Conservation (phyloP, 108 stramenopile genomes). For the Skeletonema marinoi region DNA sequence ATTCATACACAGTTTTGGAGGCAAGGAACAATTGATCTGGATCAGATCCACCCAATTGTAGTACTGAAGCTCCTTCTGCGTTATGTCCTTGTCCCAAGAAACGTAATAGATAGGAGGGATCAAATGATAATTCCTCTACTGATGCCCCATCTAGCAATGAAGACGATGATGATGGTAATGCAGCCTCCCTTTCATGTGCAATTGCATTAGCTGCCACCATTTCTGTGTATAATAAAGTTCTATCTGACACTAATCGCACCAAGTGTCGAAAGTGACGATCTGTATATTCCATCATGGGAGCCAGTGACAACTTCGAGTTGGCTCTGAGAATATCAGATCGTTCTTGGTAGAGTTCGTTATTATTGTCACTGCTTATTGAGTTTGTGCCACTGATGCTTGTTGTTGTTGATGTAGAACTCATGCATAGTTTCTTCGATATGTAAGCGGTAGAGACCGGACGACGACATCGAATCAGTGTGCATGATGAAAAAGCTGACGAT, state of each 20-base stretch:
- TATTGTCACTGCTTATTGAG: not conserved
- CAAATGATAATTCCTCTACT: conserved; percentile 1
- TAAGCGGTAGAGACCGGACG: not conserved
- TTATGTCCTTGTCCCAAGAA: conserved; percentile 54
- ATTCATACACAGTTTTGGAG: conserved; percentile 65
- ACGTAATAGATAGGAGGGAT: conserved; percentile 31
- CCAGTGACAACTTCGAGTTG: conserved; percentile 74
- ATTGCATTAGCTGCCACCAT: conserved; percentile 97
- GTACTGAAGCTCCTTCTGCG: conserved; percentile 80
- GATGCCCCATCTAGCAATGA: not conserved
- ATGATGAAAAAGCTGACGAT: not conserved
- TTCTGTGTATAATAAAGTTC: conserved; percentile 94
- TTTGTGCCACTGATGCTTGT: not conserved
- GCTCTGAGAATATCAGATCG: conserved; percentile 7
- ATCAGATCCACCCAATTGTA: conserved; percentile 97
- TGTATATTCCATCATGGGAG: conserved; percentile 99
- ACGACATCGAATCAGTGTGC: not conserved
- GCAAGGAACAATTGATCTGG: conserved; percentile 79
- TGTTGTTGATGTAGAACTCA: not conserved
- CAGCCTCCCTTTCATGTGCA: conserved; percentile 51
- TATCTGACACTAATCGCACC: conserved; percentile 78
- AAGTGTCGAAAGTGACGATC: conserved; percentile 95
- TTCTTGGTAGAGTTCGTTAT: not conserved
- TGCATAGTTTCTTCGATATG: not conserved
- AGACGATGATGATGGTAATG: conserved; percentile 5